A percentile compares a stretch with the other conserved stretches of the same genome.
Evolutionary conservation across 208 protist genomes (phyloP).

Genomic region (Acanthamoeba culbertsoni): DNA sequence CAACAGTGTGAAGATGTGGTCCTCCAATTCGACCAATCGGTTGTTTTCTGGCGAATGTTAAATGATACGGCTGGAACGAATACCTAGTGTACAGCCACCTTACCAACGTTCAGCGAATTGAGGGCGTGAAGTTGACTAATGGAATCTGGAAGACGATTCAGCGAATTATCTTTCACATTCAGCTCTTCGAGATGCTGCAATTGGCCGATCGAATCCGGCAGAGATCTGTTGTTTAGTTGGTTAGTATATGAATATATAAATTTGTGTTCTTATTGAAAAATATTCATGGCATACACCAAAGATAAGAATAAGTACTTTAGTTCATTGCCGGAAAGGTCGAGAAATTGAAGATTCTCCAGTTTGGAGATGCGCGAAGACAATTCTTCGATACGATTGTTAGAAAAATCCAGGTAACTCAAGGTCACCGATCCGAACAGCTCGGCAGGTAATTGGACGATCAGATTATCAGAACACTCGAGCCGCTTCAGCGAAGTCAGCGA

Average conservation of each 20-base stretch:
- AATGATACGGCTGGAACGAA: background rate
- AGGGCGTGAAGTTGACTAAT: background rate
- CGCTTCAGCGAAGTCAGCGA: background rate
- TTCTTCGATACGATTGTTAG: background rate
- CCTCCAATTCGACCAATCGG: background rate
- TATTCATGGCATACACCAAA: background rate
- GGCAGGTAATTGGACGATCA: background rate
- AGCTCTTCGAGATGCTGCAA: background rate
- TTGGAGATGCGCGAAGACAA: background rate
- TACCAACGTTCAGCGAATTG: background rate
- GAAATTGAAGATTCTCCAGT: background rate
- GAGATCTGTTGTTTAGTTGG: background rate
- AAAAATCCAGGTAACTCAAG: background rate
- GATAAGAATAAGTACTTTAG: background rate
- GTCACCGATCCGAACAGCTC: background rate
- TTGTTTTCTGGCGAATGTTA: background rate
- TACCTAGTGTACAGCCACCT: background rate
- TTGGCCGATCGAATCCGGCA: background rate
- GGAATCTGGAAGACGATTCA: background rate
- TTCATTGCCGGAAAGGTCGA: background rate
- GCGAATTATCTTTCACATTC: background rate
- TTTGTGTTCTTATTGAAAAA: background rate
- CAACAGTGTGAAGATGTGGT: background rate
- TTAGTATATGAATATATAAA: background rate
- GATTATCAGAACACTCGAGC: conserved; percentile 25